phyloP scores from a whole-genome alignment of 1,139 yeast species.

The Suhomyces chickasaworum region DNA sequence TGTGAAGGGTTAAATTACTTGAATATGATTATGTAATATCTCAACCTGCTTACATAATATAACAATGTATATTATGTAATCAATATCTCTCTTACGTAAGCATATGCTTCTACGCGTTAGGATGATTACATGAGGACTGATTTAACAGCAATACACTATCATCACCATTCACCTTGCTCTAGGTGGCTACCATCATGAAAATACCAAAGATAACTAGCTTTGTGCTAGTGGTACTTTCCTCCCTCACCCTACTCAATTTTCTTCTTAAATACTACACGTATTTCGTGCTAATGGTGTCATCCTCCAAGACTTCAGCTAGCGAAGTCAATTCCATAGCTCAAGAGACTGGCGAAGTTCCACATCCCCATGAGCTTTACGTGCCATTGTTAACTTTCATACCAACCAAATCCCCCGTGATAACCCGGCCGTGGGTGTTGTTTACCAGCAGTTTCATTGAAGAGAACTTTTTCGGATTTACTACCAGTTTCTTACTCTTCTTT shows the following conservation, averaged over 20 bases:
- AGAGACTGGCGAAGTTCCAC: conserved; percentile 42
- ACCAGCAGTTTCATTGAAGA: conserved; percentile 41
- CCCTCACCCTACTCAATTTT: conserved; percentile 25
- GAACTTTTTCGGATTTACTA: conserved; percentile 30
- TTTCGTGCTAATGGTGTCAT: conserved; percentile 31
- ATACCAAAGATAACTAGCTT: conserved; percentile 42
- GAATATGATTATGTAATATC: no score
- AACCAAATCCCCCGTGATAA: conserved; percentile 36
- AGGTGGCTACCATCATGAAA: conserved; percentile 26
- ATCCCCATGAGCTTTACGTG: conserved; percentile 45
- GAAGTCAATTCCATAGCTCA: conserved; percentile 31
- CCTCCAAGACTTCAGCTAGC: conserved; percentile 28
- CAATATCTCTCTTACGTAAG: no score
- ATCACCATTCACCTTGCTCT: no score
- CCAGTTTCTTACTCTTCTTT: conserved; percentile 31
- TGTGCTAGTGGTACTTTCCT: conserved; percentile 34
- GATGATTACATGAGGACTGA: neutral
- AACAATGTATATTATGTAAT: no score
- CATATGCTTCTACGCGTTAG: conserved; percentile 1
- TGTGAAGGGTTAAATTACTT: no score
- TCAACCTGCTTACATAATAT: no score
- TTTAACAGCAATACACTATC: conserved; percentile 1
- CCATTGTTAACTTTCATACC: conserved; percentile 46
- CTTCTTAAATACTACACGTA: conserved; percentile 24
- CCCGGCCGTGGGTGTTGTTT: conserved; percentile 43